Evolutionary conservation across 2,329 filamentous ascomycete genomes (phyloP), one percentile per base, ranked within the genome.

Genomic region (Pseudogymnoascus pannorum): DNA sequence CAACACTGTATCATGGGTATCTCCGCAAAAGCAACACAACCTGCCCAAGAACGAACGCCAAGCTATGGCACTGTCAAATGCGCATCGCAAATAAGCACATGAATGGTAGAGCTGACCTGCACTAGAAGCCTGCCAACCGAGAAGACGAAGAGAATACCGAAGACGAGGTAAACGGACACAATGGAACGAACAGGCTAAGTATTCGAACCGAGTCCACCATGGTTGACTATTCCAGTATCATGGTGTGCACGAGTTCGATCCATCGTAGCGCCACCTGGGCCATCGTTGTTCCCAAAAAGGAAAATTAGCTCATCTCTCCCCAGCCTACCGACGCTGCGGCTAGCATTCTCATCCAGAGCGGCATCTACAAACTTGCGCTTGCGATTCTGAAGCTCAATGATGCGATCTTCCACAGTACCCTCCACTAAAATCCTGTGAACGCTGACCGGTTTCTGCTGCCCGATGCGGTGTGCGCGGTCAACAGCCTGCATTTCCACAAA

Each of bases 401-500:
- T 96, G 6, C 92, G 85, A 70, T 96, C 92, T 73, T 97, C 92
- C 1, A 97, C 89, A 0, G 92, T 96, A 5, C 84, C 81, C 67
- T 85, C 73, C 6, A 93, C 84, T 2, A 96, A 76, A 22, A 96
- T 82, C 3, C 91, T 87, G 71, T 96, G 91, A 1, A 97, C 87
- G 61, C 85, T 81, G 4, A 96, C 92, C 6, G 85, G 77, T 3
- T 81, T 80, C 66, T 80, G 76, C 75, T 97, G 92, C 0, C 92
- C 92, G 67, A 96, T 92, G 8, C 92, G 88, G 73, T 96, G 88
- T 2, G 92, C 90, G 20, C 92, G 88, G 72, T 96, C 92, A 58
- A 96, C 87, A 3, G 92, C 92, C 75, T 97, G 92, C 74, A 92
- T 91, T 75, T 96, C 92, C 57, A 95, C 88, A 71, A 88, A 96